phyloP scores from a whole-genome alignment of 768 basidiomycete species.

The Amyloporia xantha region DNA sequence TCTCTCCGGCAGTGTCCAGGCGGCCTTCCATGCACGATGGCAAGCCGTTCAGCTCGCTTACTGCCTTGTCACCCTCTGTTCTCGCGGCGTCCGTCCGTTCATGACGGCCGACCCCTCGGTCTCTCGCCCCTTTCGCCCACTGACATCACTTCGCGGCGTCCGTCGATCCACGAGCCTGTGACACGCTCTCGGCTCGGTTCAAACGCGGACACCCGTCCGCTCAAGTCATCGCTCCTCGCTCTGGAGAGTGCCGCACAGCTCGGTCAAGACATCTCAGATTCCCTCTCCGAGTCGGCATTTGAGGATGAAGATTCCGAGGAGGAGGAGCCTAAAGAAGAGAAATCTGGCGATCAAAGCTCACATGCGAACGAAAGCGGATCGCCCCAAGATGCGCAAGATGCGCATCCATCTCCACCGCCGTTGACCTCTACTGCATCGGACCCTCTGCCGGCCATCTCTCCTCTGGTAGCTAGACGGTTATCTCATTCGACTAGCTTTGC shows the following conservation, averaged over 20 bases:
- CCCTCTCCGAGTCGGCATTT: conserved; percentile 45
- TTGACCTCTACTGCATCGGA: not conserved
- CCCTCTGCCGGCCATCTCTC: conserved; percentile 5
- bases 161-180: conserved; percentile 3
- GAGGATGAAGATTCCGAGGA: conserved; percentile 36
- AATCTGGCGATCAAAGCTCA: not conserved
- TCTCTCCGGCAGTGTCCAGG: conserved; percentile 43
- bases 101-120: conserved; percentile 6
- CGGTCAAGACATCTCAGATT: conserved; percentile 32
- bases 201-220: conserved; percentile 10
- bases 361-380: not conserved
- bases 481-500: conserved; percentile 19
- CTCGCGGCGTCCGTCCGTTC: conserved; percentile 16
- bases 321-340: conserved; percentile 11
- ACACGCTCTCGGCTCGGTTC: conserved; percentile 11
- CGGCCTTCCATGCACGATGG: conserved; percentile 22
- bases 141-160: conserved; percentile 4
- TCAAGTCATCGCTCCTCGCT: conserved; percentile 10
- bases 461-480: conserved; percentile 7
- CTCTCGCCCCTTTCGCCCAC: not conserved
- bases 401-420: not conserved
- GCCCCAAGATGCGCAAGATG: not conserved
- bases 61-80: not conserved
- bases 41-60: not conserved
- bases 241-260: conserved; percentile 19